These are phyloP conservation scores for Penicillium flavigenum DNA, from an alignment of 495 filamentous ascomycete genomes.

Conservation along the genomic window DNA sequence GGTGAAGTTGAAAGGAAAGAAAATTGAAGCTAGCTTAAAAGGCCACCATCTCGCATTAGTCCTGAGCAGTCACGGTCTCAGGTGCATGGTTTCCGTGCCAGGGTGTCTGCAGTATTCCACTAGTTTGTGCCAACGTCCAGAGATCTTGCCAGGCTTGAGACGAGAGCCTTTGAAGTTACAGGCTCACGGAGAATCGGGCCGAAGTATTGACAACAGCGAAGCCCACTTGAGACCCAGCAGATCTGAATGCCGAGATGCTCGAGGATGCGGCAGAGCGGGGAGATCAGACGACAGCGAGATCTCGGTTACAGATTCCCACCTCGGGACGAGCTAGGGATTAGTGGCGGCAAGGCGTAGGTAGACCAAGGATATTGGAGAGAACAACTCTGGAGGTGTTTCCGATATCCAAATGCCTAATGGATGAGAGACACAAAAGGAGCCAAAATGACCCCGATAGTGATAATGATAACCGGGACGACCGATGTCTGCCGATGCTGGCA, in stretches of 20 bases:
- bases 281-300: slow-evolving; percentile 5
- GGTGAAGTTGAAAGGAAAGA: slow-evolving; percentile 20
- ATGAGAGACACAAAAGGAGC: background rate
- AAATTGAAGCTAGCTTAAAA: slow-evolving; percentile 26
- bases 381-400: background rate
- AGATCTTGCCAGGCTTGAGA: slow-evolving; percentile 5
- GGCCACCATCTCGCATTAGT: slow-evolving; percentile 36
- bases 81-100: slow-evolving; percentile 36
- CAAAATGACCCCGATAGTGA: slow-evolving; percentile 2
- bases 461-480: slow-evolving; percentile 19
- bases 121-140: slow-evolving; percentile 27
- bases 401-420: background rate
- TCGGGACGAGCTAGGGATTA: background rate
- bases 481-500: slow-evolving; percentile 24
- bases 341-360: background rate
- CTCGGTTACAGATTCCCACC: background rate
- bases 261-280: background rate
- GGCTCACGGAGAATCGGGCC: slow-evolving; percentile 19
- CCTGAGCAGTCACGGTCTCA: slow-evolving; percentile 26
- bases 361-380: background rate
- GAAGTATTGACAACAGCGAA: slow-evolving; percentile 7
- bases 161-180: slow-evolving; percentile 14
- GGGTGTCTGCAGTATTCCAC: slow-evolving; percentile 37
- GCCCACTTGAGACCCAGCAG: background rate
- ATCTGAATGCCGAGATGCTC: background rate